phyloP scores from a whole-genome alignment of 768 basidiomycete genomes.

The Mycena venus region DNA sequence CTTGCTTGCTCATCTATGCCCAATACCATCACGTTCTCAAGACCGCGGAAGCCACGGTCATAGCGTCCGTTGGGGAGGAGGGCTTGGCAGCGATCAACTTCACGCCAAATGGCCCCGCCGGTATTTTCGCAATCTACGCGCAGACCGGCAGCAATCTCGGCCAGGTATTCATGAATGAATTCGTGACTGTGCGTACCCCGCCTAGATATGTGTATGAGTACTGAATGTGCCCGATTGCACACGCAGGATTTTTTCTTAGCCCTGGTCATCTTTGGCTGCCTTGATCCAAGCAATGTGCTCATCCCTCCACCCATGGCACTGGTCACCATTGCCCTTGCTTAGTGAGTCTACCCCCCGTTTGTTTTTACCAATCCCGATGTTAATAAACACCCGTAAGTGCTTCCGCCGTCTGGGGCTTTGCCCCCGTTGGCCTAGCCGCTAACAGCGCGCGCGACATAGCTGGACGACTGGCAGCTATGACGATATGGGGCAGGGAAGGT shows the following conservation, averaged over 20 bases:
- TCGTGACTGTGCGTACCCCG: constrained; percentile 59
- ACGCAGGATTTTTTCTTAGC: constrained; percentile 63
- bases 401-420: constrained; percentile 72
- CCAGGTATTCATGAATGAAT: constrained; percentile 67
- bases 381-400: constrained; percentile 50
- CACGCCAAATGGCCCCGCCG: constrained; percentile 59
- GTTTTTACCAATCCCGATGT: background rate
- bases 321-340: constrained; percentile 67
- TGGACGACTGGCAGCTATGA: constrained; percentile 68
- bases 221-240: background rate
- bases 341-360: constrained; percentile 55
- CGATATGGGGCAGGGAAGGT: constrained; percentile 70
- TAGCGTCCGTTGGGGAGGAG: constrained; percentile 35
- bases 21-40: constrained; percentile 68
- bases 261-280: constrained; percentile 63
- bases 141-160: constrained; percentile 59
- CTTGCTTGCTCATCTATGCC: constrained; percentile 69
- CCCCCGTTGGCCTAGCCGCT: constrained; percentile 65
- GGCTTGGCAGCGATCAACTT: constrained; percentile 44
- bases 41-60: constrained; percentile 44
- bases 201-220: background rate
- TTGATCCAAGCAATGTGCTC: constrained; percentile 72
- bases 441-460: constrained; percentile 81
- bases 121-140: constrained; percentile 67
- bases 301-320: constrained; percentile 68